Conservation (phyloP, 2,329 filamentous ascomycete species). For the Emydomyces testavorans region DNA sequence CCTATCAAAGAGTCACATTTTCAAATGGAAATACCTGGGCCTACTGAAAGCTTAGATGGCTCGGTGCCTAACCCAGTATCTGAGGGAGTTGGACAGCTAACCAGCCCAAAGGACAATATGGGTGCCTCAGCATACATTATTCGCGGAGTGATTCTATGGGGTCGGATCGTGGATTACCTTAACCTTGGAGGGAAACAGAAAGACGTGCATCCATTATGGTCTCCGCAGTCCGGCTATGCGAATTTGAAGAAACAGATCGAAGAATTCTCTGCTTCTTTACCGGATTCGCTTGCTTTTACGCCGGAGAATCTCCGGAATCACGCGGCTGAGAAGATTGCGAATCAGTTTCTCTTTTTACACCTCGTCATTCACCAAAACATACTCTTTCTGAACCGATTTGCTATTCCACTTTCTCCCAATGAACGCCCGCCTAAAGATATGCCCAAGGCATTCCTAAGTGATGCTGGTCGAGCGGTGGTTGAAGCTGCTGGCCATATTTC, state of each 20-base stretch:
- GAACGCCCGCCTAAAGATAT: slow-evolving; percentile 56
- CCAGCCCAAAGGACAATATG: slow-evolving; percentile 71
- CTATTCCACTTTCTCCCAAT: slow-evolving; percentile 57
- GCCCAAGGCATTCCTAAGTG: slow-evolving; percentile 64
- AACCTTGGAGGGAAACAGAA: slow-evolving; percentile 78
- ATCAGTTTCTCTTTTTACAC: slow-evolving; percentile 87
- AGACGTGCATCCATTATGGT: slow-evolving; percentile 71
- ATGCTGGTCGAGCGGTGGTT: slow-evolving; percentile 63
- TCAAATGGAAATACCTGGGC: slow-evolving; percentile 77
- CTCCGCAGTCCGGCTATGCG: slow-evolving; percentile 62
- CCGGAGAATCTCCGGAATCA: slow-evolving; percentile 75
- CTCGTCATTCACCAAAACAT: slow-evolving; percentile 81
- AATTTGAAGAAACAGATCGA: slow-evolving; percentile 59
- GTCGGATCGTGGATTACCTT: slow-evolving; percentile 74
- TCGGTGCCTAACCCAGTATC: slow-evolving; percentile 52
- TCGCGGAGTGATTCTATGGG: slow-evolving; percentile 76
- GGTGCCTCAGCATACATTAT: slow-evolving; percentile 87
- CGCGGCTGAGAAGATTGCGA: slow-evolving; percentile 70
- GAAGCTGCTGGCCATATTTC: slow-evolving; percentile 81
- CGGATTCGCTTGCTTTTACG: slow-evolving; percentile 60
- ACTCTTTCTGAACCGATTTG: slow-evolving; percentile 81
- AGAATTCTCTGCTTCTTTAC: slow-evolving; percentile 57
- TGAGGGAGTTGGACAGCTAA: slow-evolving; percentile 52
- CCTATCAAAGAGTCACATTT: slow-evolving; percentile 86
- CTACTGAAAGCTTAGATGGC: slow-evolving; percentile 73